Base-by-base conservation (phyloP, 345 rosid species). In the Mallotus nudiflorus region DNA sequence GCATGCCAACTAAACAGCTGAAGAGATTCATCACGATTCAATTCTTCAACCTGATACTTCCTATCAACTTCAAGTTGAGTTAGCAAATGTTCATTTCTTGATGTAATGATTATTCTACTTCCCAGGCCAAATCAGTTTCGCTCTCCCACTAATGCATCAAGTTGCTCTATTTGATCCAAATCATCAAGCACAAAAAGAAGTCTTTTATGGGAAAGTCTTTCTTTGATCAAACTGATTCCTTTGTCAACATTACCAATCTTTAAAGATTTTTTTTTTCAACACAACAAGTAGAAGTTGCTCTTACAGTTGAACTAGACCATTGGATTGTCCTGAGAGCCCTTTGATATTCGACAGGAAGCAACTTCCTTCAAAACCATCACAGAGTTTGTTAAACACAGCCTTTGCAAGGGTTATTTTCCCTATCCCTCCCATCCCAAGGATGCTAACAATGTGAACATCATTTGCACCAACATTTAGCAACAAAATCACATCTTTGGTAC, bases 111-210 rank as follows among this genome's bases (percentile, higher is more conserved):
- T 5, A 66, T 20, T 37, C 69, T 35, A 22, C 69, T 65, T 46
- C 68, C 56, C 24, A 19, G 15, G 3, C 55, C 56, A 48, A 65
- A 48, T 39, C 56, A 65, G 6, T 20, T 37, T 33, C 31, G 29
- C n/a, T 33, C 46, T 0, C 46, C n/a, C 24, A 20, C 48, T 11
- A 66, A 51, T 19, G 58, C 69, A 24, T 33, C 19, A 9, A 66
- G 11, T 14, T 66, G 69, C n/a, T 66, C 19, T 11, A 35, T 12
- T 18, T 66, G 59, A 51, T 66, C 48, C 20, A 37, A 15, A 51
- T 66, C 58, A 66, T 66, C 69, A 66, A 66, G 46, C 13, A 51
- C 46, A 66, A 66, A 3, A 66, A 66, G 33, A 66, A 66, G 59
- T 31, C 69, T 66, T 51, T 35, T 51, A 19, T 35, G n/a, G 18